Conservation (phyloP, 371 early-diverging fungal genomes). For the Amoeboaphelidium occidentale region DNA sequence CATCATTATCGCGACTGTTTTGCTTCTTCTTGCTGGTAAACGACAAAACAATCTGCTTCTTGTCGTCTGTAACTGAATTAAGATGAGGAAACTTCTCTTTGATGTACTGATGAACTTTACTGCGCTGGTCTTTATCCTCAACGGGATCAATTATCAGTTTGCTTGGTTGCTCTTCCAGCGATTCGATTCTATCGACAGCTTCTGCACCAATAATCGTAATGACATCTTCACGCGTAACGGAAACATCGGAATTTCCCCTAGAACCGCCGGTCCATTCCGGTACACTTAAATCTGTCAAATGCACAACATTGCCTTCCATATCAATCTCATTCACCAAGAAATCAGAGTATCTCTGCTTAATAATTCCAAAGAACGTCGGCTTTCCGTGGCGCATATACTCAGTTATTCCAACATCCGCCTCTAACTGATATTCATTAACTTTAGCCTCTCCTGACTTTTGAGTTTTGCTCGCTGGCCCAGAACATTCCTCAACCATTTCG, state of each 20-base stretch:
- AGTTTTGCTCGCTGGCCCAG: too few species aligned
- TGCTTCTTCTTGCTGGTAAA: conserved; percentile 12
- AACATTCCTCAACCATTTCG: too few species aligned
- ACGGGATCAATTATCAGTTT: neutral
- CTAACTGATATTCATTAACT: conserved; percentile 6
- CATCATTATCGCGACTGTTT: conserved; percentile 46
- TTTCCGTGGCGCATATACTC: conserved; percentile 32
- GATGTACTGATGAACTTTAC: neutral
- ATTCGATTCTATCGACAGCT: neutral
- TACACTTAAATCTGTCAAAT: conserved; percentile 20
- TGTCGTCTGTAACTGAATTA: neutral
- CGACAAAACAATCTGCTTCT: conserved; percentile 1
- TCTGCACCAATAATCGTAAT: neutral
- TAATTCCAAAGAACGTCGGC: conserved; percentile 37
- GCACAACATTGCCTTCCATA: conserved; percentile 36
- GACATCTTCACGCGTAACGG: neutral
- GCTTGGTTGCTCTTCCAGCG: neutral
- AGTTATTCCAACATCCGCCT: conserved; percentile 48
- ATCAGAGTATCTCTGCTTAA: conserved; percentile 42
- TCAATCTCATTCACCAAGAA: conserved; percentile 88
- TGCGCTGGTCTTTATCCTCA: neutral
- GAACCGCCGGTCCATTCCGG: neutral
- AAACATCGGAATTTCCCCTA: neutral
- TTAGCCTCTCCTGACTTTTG: neutral
- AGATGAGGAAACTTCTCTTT: neutral